Conservation (phyloP, 2,329 filamentous ascomycete species). For the Aspergillus felis region DNA sequence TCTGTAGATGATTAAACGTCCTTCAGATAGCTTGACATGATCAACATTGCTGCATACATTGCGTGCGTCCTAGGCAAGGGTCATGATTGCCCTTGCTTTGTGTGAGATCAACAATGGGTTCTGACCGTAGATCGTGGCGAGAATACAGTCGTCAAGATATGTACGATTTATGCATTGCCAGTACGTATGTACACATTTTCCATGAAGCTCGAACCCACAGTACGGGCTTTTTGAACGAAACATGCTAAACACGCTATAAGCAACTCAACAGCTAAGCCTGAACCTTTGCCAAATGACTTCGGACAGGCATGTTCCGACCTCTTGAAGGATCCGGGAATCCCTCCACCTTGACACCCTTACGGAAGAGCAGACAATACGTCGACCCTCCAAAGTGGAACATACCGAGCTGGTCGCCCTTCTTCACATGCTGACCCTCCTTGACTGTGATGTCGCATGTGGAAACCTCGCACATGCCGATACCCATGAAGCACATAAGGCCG, state of each 20-base stretch:
- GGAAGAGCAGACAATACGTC: constrained; percentile 65
- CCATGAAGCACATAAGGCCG: constrained; percentile 66
- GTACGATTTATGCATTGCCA: no score
- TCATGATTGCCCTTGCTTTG: no score
- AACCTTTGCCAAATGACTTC: constrained; percentile 18
- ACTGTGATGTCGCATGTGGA: constrained; percentile 69
- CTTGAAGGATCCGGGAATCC: constrained; percentile 24
- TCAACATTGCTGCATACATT: no score
- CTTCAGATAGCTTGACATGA: no score
- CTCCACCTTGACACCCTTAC: constrained; percentile 25
- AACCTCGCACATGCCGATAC: constrained; percentile 74
- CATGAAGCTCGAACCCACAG: no score
- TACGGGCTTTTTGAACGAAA: no score
- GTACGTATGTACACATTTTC: no score
- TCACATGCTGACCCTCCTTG: constrained; percentile 59
- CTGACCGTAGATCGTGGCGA: no score
- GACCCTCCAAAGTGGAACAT: constrained; percentile 82
- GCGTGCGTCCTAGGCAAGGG: no score
- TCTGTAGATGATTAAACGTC: no score
- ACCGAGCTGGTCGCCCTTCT: constrained; percentile 68
- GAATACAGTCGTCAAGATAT: no score
- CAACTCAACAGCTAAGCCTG: neutral
- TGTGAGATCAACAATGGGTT: no score
- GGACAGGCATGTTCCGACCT: constrained; percentile 24
- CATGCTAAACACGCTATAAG: neutral